These are phyloP conservation scores for Somion occarium DNA, from an alignment of 1,284 basidiomycete genomes.

Conservation along the genomic window DNA sequence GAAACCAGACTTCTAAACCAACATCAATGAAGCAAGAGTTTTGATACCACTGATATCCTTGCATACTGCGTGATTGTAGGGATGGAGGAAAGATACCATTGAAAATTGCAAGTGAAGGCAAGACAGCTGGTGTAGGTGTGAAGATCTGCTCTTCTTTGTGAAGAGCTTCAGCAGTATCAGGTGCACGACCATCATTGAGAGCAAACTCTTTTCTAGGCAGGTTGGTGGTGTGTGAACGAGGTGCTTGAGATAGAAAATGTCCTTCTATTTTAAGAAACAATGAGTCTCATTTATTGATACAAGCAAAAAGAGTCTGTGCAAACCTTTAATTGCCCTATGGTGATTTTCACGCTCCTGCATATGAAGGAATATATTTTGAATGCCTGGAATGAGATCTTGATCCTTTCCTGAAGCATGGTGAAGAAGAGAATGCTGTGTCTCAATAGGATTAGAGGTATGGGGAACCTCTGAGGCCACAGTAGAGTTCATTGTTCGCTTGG, in stretches of 20 bases:
- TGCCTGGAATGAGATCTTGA: not conserved
- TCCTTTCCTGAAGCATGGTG: constrained; percentile 17
- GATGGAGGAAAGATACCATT: not conserved
- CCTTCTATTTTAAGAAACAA: not conserved
- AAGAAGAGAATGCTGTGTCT: too few species aligned
- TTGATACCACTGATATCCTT: not conserved
- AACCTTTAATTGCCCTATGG: not conserved
- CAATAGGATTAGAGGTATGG: too few species aligned
- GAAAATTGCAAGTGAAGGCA: not conserved
- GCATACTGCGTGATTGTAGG: not conserved
- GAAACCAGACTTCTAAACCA: not conserved
- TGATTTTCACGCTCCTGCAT: not conserved
- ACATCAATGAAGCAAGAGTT: constrained; percentile 4
- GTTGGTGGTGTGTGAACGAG: not conserved
- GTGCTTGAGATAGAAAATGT: not conserved
- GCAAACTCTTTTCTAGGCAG: not conserved
- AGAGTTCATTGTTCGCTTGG: constrained; percentile 11
- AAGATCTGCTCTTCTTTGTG: not conserved
- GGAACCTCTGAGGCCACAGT: too few species aligned
- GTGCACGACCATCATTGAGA: not conserved
- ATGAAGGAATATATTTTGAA: not conserved
- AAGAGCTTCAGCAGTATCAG: not conserved
- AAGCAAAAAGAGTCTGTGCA: too few species aligned
- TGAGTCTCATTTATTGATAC: too few species aligned
- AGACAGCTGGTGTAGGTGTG: not conserved